These are phyloP conservation scores for Cyclotella kingstonii DNA, from an alignment of 108 stramenopile species.

Conservation along the genomic window DNA sequence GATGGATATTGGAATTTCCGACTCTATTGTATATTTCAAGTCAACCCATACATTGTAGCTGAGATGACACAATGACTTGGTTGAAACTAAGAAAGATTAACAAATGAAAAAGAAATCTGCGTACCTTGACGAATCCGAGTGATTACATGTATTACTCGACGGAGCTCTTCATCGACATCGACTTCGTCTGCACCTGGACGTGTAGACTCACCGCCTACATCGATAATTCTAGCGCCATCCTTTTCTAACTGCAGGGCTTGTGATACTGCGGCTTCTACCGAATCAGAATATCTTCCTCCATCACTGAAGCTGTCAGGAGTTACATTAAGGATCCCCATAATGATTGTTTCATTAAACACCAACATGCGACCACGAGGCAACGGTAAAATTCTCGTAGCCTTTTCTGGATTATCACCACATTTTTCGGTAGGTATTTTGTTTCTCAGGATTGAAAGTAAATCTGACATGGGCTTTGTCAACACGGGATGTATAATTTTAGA, in stretches of 20 bases:
- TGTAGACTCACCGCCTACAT: conserved; percentile 97
- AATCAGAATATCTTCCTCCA: conserved; percentile 70
- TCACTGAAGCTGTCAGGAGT: conserved; percentile 98
- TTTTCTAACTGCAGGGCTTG: conserved; percentile 75
- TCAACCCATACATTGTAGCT: background rate
- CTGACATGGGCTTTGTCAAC: conserved; percentile 42
- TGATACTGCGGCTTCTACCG: conserved; percentile 64
- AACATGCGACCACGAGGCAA: conserved; percentile 67
- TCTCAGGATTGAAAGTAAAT: conserved; percentile 34
- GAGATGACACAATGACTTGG: background rate
- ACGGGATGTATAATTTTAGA: conserved; percentile 43
- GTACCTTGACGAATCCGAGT: conserved; percentile 60
- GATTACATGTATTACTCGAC: conserved; percentile 85
- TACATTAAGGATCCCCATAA: conserved; percentile 96
- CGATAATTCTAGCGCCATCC: conserved; percentile 90
- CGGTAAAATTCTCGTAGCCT: conserved; percentile 59
- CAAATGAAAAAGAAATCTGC: background rate
- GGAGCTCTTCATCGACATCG: conserved; percentile 71
- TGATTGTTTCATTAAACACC: conserved; percentile 62
- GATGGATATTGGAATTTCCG: conserved; percentile 87
- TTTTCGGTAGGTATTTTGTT: background rate
- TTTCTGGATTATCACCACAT: background rate
- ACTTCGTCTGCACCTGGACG: conserved; percentile 85
- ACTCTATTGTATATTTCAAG: conserved; percentile 13
- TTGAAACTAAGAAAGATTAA: background rate